Conservation (phyloP, 1,284 basidiomycete genomes). For the Melanopsichium pennsylvanicum region DNA sequence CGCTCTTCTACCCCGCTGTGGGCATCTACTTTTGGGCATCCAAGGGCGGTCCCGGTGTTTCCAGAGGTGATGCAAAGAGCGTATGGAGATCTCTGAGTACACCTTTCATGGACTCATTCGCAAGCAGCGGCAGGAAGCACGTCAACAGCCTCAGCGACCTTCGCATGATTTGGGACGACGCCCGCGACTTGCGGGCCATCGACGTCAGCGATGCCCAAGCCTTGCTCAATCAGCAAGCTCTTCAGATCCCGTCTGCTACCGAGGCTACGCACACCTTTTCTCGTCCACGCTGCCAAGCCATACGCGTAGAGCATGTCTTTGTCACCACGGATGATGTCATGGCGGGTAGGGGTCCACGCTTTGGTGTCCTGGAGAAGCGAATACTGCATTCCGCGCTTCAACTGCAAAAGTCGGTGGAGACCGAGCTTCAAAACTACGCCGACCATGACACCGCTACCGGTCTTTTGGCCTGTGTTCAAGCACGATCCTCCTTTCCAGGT, state of each 20-base stretch:
- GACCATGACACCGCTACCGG: background rate
- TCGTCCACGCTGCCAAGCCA: slow-evolving; percentile 35
- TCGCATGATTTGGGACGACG: slow-evolving; percentile 63
- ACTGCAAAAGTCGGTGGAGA: slow-evolving; percentile 51
- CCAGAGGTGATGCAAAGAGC: slow-evolving; percentile 52
- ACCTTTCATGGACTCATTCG: slow-evolving; percentile 59
- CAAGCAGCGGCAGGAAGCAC: slow-evolving; percentile 51
- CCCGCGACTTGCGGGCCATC: slow-evolving; percentile 50
- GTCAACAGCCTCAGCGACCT: slow-evolving; percentile 61
- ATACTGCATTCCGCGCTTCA: slow-evolving; percentile 54
- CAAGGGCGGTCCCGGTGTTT: slow-evolving; percentile 59
- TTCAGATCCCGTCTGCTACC: background rate
- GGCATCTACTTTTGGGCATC: slow-evolving; percentile 64
- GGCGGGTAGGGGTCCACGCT: slow-evolving; percentile 49
- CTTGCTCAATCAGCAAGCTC: slow-evolving; percentile 17
- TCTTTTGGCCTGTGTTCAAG: slow-evolving; percentile 17
- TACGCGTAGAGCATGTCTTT: slow-evolving; percentile 61
- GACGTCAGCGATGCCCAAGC: slow-evolving; percentile 46
- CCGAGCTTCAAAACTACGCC: slow-evolving; percentile 7
- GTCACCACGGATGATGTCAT: slow-evolving; percentile 62
- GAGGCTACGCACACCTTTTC: slow-evolving; percentile 3
- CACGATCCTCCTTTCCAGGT: slow-evolving; percentile 36
- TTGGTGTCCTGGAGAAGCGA: slow-evolving; percentile 55
- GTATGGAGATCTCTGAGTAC: slow-evolving; percentile 60
- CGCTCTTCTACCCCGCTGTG: slow-evolving; percentile 75